Base-by-base conservation (phyloP, 2,329 filamentous ascomycete genomes). In the Lasiodiplodia hormozganensis region DNA sequence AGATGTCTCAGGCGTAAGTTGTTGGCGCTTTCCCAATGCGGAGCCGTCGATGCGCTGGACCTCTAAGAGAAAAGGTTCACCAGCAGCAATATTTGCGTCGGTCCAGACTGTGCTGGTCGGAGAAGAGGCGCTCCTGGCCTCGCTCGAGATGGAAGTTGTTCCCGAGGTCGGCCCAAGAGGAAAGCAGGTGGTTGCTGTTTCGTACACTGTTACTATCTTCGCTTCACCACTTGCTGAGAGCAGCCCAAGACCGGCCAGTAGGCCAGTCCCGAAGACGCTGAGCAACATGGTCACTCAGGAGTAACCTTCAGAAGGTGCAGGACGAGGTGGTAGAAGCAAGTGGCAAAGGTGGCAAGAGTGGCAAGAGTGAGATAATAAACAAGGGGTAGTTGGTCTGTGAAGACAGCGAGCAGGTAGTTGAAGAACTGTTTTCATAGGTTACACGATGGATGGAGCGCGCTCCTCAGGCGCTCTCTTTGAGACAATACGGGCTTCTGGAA, bases 1-100 rank as follows among this genome's bases (percentile, higher is more conserved):
- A 18, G 72, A 72, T 23, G 28, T 16, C 25, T 62, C 38, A 10
- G 57, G 31, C 5, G 10, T 40, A 25, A 7, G 23, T 14, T 62
- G 57, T 49, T 62, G 57, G 40, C 62, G 47, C 12, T 34, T 40
- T n/a, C 6, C 25, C 23, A 68, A 31, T 11, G 58, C 62, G 6
- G 70, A 69, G 16, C 51, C 52, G 28, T 69, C 62, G 7, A 71
- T 69, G 66, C 76, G 75, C 11, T 38, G 49, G 16, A 65, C 21
- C 28, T 65, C 62, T 4, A 65, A 34, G 18, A 53, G n/a, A 28
- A 65, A 65, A 10, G 43, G 18, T 23, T 52, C 43, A 36, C 62
- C 62, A 25, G 51, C 62, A 40, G 62, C 62, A 18, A 66, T 56
- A 16, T 49, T 43, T 11, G 51, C 36, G 14, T 66, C 51, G 16